Evolutionary conservation across 805 yeast species (phyloP).

Genomic region (Lachancea dasiensis): DNA sequence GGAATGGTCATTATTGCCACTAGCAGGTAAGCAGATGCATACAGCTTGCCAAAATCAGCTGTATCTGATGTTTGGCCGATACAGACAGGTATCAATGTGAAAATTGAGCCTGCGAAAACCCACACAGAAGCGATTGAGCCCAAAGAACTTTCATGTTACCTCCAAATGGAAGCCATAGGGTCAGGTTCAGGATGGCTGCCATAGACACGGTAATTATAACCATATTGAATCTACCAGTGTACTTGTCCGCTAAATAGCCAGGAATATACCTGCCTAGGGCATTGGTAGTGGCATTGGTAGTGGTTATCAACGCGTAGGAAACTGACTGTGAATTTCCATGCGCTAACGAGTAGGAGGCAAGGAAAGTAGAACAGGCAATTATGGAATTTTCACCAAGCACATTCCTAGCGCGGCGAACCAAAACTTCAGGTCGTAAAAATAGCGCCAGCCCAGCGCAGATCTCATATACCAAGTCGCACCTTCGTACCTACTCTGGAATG

Average conservation of each 20-base stretch:
- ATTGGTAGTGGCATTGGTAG: slow-evolving; percentile 43
- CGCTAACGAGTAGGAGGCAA: slow-evolving; percentile 48
- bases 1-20: slow-evolving; percentile 47
- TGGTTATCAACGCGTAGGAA: slow-evolving; percentile 43
- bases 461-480: slow-evolving; percentile 26
- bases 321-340: slow-evolving; percentile 42
- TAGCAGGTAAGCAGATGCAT: slow-evolving; percentile 51
- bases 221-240: slow-evolving; percentile 48
- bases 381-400: slow-evolving; percentile 43
- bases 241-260: slow-evolving; percentile 40
- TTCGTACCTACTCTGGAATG: slow-evolving; percentile 36
- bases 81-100: slow-evolving; percentile 56
- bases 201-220: slow-evolving; percentile 35
- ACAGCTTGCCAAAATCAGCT: slow-evolving; percentile 49
- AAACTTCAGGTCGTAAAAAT: slow-evolving; percentile 40
- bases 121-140: slow-evolving; percentile 46
- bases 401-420: slow-evolving; percentile 39
- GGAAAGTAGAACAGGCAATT: slow-evolving; percentile 43
- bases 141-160: slow-evolving; percentile 32
- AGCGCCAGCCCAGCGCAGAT: slow-evolving; percentile 30
- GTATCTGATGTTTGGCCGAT: slow-evolving; percentile 54
- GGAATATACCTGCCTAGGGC: slow-evolving; percentile 40
- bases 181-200: slow-evolving; percentile 34
- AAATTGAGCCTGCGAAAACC: slow-evolving; percentile 52
- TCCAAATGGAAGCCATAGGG: slow-evolving; percentile 42